Percentiles rank a stretch among this genome's conserved stretches.
phyloP scores from a whole-genome alignment of 1,284 basidiomycete genomes.

The Cystobasidiaceae sp. region DNA sequence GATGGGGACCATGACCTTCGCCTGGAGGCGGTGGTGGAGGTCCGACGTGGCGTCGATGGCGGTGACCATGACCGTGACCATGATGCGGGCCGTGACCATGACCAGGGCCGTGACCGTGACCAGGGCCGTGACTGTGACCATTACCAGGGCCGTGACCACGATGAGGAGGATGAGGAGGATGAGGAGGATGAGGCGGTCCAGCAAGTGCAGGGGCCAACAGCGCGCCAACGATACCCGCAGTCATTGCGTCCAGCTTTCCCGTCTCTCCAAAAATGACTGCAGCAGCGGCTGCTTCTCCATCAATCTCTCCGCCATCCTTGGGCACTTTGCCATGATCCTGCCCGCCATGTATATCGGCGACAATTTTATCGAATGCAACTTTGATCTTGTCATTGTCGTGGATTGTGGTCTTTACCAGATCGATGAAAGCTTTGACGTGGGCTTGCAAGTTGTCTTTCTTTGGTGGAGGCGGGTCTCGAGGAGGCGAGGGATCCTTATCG shows the following conservation, averaged over 20 bases:
- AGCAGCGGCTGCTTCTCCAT: constrained; percentile 77
- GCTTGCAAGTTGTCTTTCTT: not conserved
- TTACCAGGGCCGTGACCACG: not conserved
- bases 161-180: not conserved
- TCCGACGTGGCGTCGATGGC: not conserved
- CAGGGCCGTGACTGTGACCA: not conserved
- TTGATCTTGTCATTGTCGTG: constrained; percentile 3
- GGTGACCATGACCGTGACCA: not conserved
- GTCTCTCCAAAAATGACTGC: constrained; percentile 45
- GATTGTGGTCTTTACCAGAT: not conserved
- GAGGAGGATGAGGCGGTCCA: not conserved
- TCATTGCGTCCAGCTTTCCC: constrained; percentile 1
- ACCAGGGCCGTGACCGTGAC: no score
- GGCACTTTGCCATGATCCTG: not conserved
- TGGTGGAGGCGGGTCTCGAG: no score
- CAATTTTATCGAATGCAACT: constrained; percentile 5
- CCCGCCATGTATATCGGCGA: not conserved
- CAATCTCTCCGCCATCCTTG: constrained; percentile 56
- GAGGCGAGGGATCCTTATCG: no score
- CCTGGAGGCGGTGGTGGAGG: not conserved
- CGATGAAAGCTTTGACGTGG: not conserved
- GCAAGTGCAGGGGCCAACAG: constrained; percentile 2
- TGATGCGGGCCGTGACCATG: no score
- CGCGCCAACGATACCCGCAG: constrained; percentile 18
- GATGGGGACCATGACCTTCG: not conserved